These are phyloP conservation scores for Hyphopichia buzzinii DNA, from an alignment of 1,139 yeast species.

Conservation along the genomic window DNA sequence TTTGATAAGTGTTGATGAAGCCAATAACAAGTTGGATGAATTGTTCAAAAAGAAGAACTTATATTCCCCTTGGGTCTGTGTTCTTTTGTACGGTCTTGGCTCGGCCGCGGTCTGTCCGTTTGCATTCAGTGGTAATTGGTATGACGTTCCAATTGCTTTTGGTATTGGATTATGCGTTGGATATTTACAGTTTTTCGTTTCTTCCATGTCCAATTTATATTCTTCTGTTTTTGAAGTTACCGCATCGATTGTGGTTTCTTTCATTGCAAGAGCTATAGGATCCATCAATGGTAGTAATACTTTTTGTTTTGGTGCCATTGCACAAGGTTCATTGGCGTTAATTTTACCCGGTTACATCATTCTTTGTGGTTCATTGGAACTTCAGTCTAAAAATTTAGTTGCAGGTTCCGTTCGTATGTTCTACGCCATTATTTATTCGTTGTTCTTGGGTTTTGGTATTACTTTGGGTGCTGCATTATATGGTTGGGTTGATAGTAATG, in stretches of 20 bases:
- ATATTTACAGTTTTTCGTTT: constrained; percentile 70
- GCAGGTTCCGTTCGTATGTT: constrained; percentile 97
- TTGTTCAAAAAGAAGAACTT: constrained; percentile 59
- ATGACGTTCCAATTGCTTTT: constrained; percentile 79
- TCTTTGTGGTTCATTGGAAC: constrained; percentile 83
- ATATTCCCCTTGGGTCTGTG: constrained; percentile 78
- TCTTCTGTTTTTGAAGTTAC: constrained; percentile 90
- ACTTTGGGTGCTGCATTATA: constrained; percentile 89
- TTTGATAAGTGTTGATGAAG: constrained; percentile 82
- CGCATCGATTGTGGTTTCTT: constrained; percentile 83
- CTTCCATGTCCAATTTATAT: constrained; percentile 80
- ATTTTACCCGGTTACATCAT: constrained; percentile 93
- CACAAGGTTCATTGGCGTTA: constrained; percentile 86
- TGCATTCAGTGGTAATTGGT: constrained; percentile 91
- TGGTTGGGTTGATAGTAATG: constrained; percentile 84
- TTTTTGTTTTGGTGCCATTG: constrained; percentile 86
- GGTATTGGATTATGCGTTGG: constrained; percentile 83
- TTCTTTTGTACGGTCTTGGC: constrained; percentile 75
- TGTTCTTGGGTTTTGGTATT: constrained; percentile 89
- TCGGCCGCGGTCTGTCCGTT: constrained; percentile 82
- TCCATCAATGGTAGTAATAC: constrained; percentile 59
- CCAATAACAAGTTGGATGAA: constrained; percentile 65
- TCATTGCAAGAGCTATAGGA: constrained; percentile 85
- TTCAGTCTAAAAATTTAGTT: constrained; percentile 84
- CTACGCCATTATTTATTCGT: constrained; percentile 88